Evolutionary conservation across 768 basidiomycete species (phyloP).

Genomic region (Tremella yokohamensis): DNA sequence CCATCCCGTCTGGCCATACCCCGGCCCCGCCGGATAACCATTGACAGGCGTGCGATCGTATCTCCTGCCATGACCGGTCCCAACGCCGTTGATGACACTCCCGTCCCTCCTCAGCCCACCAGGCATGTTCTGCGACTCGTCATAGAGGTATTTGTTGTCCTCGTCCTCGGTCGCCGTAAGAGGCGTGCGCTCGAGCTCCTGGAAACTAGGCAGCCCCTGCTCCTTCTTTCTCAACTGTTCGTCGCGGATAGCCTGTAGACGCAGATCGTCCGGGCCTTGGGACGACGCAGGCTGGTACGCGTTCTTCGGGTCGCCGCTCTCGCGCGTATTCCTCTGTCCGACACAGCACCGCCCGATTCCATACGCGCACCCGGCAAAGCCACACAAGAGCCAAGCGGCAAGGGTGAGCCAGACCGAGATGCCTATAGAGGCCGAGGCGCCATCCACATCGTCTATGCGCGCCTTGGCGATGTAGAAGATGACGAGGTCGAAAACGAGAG

Average conservation of each 20-base stretch:
- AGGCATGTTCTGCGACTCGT: conserved; percentile 22
- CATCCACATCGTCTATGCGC: conserved; percentile 68
- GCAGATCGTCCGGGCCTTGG: conserved; percentile 46
- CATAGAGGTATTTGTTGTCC: conserved; percentile 42
- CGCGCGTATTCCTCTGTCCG: conserved; percentile 30
- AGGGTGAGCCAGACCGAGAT: conserved; percentile 51
- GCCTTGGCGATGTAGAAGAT: conserved; percentile 85
- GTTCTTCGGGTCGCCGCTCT: conserved; percentile 29
- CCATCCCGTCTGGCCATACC: conserved; percentile 1
- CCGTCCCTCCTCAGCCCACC: conserved; percentile 26
- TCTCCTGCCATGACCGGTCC: conserved; percentile 40
- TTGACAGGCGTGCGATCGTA: conserved; percentile 6
- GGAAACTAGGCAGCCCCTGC: conserved; percentile 39
- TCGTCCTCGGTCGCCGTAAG: conserved; percentile 20
- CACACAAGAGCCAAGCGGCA: conserved; percentile 43
- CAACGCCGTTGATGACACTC: conserved; percentile 21
- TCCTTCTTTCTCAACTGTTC: conserved; percentile 41
- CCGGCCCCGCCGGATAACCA: conserved; percentile 6
- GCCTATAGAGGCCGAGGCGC: conserved; percentile 78
- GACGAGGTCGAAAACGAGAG: conserved; percentile 88
- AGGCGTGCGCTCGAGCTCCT: conserved; percentile 30
- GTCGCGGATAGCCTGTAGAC: conserved; percentile 30
- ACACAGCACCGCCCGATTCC: conserved; percentile 80
- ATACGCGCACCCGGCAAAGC: conserved; percentile 83
- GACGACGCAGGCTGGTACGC: conserved; percentile 8